Evolutionary conservation across 2,329 filamentous ascomycete genomes (phyloP).

Genomic region (Zalaria obscura): DNA sequence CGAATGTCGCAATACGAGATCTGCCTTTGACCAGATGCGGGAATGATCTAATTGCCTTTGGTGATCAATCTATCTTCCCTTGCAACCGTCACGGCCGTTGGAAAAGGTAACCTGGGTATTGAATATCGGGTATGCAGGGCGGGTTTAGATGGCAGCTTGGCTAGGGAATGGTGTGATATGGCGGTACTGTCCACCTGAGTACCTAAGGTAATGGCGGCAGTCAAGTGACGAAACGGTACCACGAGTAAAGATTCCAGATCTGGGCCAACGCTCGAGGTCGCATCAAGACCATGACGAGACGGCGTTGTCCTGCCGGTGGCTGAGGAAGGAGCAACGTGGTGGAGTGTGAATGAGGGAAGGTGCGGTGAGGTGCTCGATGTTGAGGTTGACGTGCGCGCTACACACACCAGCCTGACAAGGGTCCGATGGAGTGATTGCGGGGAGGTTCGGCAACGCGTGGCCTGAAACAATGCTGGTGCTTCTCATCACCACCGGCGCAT

Average conservation of each 20-base stretch:
- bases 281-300: neutral
- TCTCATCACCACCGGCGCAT: too few species aligned
- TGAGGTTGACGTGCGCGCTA: neutral
- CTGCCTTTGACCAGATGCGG: neutral
- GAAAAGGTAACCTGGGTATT: slow-evolving; percentile 4
- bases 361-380: neutral
- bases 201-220: slow-evolving; percentile 2
- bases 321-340: neutral
- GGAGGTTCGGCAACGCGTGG: too few species aligned
- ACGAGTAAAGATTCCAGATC: slow-evolving; percentile 8
- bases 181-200: slow-evolving; percentile 1
- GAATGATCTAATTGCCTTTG: too few species aligned
- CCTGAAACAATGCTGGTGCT: too few species aligned
- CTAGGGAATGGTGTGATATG: too few species aligned
- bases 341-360: neutral
- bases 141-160: too few species aligned
- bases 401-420: too few species aligned
- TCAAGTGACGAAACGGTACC: slow-evolving; percentile 13
- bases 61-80: neutral
- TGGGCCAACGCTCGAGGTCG: neutral
- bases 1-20: neutral
- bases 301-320: neutral
- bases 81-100: neutral
- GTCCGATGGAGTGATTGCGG: too few species aligned
- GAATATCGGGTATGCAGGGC: slow-evolving; percentile 3